Evolutionary conservation across 768 basidiomycete species (phyloP).

Genomic region (Lactarius pseudohatsudake): DNA sequence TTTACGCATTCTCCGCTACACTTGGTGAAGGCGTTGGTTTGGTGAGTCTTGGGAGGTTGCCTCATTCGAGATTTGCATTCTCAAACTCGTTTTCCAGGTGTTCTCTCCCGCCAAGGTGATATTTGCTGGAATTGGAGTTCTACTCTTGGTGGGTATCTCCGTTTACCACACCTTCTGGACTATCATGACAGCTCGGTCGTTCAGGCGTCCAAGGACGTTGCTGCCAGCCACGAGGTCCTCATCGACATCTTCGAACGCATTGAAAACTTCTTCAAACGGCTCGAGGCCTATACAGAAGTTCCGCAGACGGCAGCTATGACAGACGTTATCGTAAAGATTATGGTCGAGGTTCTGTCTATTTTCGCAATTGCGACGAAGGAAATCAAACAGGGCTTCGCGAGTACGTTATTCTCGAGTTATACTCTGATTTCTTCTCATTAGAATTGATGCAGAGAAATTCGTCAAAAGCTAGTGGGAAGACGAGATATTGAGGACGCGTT

Average conservation of each 20-base stretch:
- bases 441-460: background rate
- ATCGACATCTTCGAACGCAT: background rate
- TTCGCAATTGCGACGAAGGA: background rate
- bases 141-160: background rate
- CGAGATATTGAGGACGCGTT: background rate
- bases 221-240: background rate
- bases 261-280: background rate
- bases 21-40: background rate
- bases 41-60: background rate
- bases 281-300: background rate
- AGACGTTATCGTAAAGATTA: background rate
- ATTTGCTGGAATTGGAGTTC: slow-evolving; percentile 2
- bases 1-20: background rate
- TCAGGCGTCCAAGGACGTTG: background rate
- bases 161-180: too few relatives aligned
- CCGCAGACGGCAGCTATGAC: background rate
- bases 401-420: background rate
- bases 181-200: background rate
- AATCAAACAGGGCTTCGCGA: background rate
- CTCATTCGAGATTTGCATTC: background rate
- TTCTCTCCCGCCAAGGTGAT: background rate
- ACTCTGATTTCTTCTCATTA: background rate
- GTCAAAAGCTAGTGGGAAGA: background rate
- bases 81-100: background rate
- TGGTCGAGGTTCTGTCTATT: background rate